Conservation (phyloP, 1,284 basidiomycete species). For the Ustilago crameri region DNA sequence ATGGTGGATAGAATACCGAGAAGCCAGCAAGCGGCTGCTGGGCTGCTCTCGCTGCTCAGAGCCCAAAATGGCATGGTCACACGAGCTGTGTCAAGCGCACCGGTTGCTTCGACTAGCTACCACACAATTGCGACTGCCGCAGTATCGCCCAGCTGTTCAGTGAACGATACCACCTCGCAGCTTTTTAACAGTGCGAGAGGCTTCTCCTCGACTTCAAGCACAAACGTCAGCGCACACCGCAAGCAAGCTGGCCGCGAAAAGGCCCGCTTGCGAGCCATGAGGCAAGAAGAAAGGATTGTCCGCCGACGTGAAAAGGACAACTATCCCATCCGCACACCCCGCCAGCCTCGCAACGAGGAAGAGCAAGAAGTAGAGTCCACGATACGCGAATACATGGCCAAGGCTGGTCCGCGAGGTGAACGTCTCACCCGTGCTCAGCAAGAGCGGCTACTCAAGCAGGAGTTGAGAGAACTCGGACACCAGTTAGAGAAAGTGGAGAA, state of each 20-base stretch:
- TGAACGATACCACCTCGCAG: not conserved
- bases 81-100: not conserved
- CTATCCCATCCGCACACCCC: not conserved
- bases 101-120: conserved; percentile 19
- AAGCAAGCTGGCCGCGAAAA: conserved; percentile 47
- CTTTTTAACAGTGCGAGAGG: not conserved
- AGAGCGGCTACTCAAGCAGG: conserved; percentile 47
- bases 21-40: conserved; percentile 13
- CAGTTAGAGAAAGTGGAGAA: conserved; percentile 49
- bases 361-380: conserved; percentile 29
- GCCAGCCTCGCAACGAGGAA: conserved; percentile 11
- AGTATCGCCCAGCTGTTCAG: not conserved
- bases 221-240: conserved; percentile 31
- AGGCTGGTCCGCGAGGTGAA: conserved; percentile 37
- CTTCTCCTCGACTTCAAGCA: conserved; percentile 7
- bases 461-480: conserved; percentile 46
- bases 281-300: conserved; percentile 19
- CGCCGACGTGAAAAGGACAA: conserved; percentile 38
- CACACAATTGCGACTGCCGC: not conserved
- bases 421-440: conserved; percentile 37
- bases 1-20: conserved; percentile 29
- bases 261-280: conserved; percentile 20
- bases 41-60: conserved; percentile 12
- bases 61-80: not conserved
- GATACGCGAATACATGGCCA: conserved; percentile 45